These are phyloP conservation scores for Chlorella sp. DNA, from an alignment of 139 green algal species.

Conservation along the genomic window DNA sequence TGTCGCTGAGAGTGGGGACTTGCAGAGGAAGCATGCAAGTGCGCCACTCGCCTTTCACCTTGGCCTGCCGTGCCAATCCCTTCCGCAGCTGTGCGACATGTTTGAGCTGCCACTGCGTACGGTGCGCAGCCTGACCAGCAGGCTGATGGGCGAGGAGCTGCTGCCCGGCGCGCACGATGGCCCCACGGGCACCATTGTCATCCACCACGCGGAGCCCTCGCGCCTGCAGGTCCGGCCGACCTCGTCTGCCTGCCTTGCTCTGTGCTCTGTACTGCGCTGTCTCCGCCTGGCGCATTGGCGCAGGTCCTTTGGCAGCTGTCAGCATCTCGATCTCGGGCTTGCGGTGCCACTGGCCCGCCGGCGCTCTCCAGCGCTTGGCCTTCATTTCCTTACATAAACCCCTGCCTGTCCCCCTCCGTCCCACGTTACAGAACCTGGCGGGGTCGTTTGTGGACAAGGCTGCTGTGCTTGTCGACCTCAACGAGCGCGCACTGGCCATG, in stretches of 20 bases:
- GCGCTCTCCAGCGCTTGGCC: background rate
- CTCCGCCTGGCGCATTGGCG: too few species aligned
- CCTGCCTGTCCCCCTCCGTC: too few species aligned
- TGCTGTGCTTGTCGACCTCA: conserved; percentile 88
- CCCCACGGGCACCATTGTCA: conserved; percentile 91
- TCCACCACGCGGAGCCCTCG: conserved; percentile 81
- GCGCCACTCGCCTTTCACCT: too few species aligned
- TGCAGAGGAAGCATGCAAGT: too few species aligned
- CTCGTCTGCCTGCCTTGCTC: background rate
- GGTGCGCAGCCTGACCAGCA: conserved; percentile 71
- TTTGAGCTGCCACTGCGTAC: conserved; percentile 87
- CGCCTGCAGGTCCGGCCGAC: conserved; percentile 65
- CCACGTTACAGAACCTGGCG: conserved; percentile 59
- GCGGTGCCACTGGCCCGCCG: too few species aligned
- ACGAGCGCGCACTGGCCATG: conserved; percentile 89
- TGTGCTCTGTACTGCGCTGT: background rate
- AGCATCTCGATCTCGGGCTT: too few species aligned
- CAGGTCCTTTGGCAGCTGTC: background rate
- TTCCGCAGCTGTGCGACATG: conserved; percentile 87
- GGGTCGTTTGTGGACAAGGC: conserved; percentile 82
- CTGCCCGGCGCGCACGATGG: conserved; percentile 93
- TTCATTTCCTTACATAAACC: too few species aligned
- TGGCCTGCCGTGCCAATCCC: too few species aligned
- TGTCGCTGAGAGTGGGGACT: too few species aligned
- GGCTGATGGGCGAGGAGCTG: conserved; percentile 92